Evolutionary conservation across 1,284 basidiomycete genomes (phyloP), one percentile per base, ranked within the genome.

Genomic region (Xerocomus cyaneibrunnescens): DNA sequence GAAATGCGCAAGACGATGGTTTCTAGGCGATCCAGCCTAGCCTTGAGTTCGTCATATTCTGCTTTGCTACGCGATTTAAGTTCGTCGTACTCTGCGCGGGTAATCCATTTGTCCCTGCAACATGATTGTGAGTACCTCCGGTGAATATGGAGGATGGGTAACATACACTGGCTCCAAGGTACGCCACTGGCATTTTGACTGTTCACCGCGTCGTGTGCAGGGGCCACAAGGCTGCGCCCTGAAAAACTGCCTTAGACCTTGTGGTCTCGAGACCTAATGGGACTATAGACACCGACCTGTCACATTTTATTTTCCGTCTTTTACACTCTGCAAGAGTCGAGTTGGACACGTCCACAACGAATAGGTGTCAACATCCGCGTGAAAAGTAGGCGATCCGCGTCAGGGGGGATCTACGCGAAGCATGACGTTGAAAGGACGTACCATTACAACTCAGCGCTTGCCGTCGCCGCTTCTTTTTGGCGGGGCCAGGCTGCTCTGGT

Each of bases 401-500:
- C 46, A 57, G 46, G 31, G 47, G 46, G 27, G 45, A 51, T 54
- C 39, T 42, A 27, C 45, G 49, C 43, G 30, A 45, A 48, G 46
- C 21, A 52, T 56, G 57, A 57, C 40, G 44, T 55, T 1, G 13
- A 38, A 55, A 55, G 46, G 34, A 72, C 79, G 73, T 66, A 87
- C 87, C 87, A 51, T 87, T 89, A 69, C 87, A 89, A 61, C 86
- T 89, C 59, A 89, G 69, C 34, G 86, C 85, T 63, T 89, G 87
- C 48, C 87, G 72, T 48, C 86, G 75, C 45, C 87, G 74, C 67
- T 86, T 88, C 78, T 87, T 88, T 74, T 87, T 87, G 27, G 81
- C 83, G 12, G 80, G 84, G 21, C 75, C 76, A 48, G 74, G 75
- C 19, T 73, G 70, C 36, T 79, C 79, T 5, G 62, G 57, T 40